phyloP scores from a whole-genome alignment of 1,284 basidiomycete genomes.

The Sutorius eximius region DNA sequence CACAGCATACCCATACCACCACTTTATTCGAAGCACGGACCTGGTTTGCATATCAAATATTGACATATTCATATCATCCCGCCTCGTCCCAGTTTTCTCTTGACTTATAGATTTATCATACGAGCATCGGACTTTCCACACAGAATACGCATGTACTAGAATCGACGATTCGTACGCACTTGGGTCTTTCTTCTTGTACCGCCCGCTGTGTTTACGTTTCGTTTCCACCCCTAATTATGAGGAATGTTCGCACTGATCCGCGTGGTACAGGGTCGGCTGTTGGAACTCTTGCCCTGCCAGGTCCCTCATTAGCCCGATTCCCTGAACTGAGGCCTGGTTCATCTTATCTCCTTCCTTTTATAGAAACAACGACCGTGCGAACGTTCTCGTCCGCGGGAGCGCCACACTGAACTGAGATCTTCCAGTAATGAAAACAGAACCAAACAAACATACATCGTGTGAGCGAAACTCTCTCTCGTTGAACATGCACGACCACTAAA shows the following conservation, averaged over 20 bases:
- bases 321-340: constrained; percentile 8
- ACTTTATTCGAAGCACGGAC: constrained; percentile 15
- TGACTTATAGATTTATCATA: constrained; percentile 12
- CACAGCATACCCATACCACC: constrained; percentile 16
- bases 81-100: constrained; percentile 6
- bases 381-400: constrained; percentile 5
- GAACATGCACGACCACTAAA: neutral
- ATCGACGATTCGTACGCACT: constrained; percentile 8
- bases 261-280: neutral
- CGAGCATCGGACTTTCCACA: constrained; percentile 15
- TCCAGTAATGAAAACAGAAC: constrained; percentile 8
- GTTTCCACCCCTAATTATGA: constrained; percentile 8
- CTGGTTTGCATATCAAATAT: constrained; percentile 14
- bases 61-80: constrained; percentile 1
- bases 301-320: constrained; percentile 4
- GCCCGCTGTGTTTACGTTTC: constrained; percentile 4
- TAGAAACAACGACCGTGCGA: neutral
- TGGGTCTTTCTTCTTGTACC: constrained; percentile 24
- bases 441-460: constrained; percentile 9
- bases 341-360: constrained; percentile 1
- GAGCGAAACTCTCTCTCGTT: neutral
- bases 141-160: constrained; percentile 13
- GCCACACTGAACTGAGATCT: constrained; percentile 1
- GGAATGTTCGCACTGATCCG: constrained; percentile 3
- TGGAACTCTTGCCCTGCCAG: neutral